Base-by-base conservation (phyloP, 768 basidiomycete species). In the Amanita exitialis region DNA sequence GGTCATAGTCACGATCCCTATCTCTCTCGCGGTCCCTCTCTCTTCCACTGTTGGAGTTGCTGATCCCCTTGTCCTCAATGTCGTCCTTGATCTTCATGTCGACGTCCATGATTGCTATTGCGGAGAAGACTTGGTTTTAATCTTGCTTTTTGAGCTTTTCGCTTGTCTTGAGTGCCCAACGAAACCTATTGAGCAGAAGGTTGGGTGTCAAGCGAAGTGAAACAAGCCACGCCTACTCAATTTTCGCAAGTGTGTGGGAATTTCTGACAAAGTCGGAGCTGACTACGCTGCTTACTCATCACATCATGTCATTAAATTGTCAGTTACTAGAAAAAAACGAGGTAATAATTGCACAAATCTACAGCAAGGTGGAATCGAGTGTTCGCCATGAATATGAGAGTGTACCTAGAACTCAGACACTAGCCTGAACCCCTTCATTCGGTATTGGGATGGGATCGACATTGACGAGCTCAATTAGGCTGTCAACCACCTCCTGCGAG, bases 61-160 rank as follows among this genome's bases (percentile, higher is more conserved):
- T 66, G 53, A 66, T 68, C 16, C 62, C 69, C 67, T 85, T 84
- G 53, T 84, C 83, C 41, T 85, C 83, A 6, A 71, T 66, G 55
- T 87, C 82, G 51, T 87, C 84, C 64, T 87, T 88, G 61, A 66
- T 72, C 66, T 85, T 83, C 83, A 87, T 87, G 59, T 89, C 86
- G 56, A 88, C 76, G 63, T 89, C 86, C 86, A 89, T 89, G 43
- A 45, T 16, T 13, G 21, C 42, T 55, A 28, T 50, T 50, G 23
- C 20, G 6, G 9, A n/a, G 38, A 18, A 28, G 27, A 18, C 25
- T 39, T n/a, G 12, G 9, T 30, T 51, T 35, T 20, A 34, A n/a
- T 10, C 10, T 42, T 8, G 8, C n/a, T 20, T 21, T 34, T 23
- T 48, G n/a, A 28, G 15, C 16, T 23, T 38, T 36, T 23, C 30